Percentiles rank a stretch among this genome's conserved stretches.
Conservation (phyloP, 192 early-diverging fungal genomes). For the Phlyctochytrium arcticum region DNA sequence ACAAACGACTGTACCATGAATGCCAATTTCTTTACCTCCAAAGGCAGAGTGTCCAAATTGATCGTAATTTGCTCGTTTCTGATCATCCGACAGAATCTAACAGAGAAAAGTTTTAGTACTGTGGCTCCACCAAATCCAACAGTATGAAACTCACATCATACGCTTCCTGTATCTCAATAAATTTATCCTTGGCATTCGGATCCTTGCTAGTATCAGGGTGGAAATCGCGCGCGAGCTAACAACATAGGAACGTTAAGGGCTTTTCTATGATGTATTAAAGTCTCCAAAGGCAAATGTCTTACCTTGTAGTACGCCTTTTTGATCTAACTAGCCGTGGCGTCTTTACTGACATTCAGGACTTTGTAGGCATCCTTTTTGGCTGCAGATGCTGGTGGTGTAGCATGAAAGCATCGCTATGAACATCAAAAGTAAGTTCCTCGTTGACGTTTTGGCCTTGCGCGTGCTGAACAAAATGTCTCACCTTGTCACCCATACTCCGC, state of each 20-base stretch:
- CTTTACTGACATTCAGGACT: constrained; percentile 73
- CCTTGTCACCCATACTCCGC: no score
- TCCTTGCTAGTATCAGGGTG: constrained; percentile 97
- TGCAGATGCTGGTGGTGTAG: no score
- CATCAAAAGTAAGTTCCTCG: no score
- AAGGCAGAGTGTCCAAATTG: constrained; percentile 63
- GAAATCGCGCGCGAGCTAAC: constrained; percentile 86
- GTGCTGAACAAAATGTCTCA: no score
- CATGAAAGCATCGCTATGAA: no score
- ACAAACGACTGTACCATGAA: no score
- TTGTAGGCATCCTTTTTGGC: constrained; percentile 87
- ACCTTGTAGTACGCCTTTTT: constrained; percentile 95
- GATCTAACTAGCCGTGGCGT: constrained; percentile 75
- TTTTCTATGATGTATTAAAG: no score
- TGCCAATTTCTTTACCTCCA: constrained; percentile 10
- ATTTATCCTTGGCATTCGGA: constrained; percentile 83
- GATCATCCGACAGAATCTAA: constrained; percentile 79
- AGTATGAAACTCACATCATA: constrained; percentile 78
- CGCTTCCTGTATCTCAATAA: constrained; percentile 93
- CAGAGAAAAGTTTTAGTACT: no score
- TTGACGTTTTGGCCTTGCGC: no score
- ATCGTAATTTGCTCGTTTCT: constrained; percentile 86
- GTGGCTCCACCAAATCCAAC: no score
- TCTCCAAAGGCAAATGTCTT: no score
- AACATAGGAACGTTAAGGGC: no score